Conservation (phyloP, 2,329 filamentous ascomycete genomes). For the Herpotrichia juniperi region DNA sequence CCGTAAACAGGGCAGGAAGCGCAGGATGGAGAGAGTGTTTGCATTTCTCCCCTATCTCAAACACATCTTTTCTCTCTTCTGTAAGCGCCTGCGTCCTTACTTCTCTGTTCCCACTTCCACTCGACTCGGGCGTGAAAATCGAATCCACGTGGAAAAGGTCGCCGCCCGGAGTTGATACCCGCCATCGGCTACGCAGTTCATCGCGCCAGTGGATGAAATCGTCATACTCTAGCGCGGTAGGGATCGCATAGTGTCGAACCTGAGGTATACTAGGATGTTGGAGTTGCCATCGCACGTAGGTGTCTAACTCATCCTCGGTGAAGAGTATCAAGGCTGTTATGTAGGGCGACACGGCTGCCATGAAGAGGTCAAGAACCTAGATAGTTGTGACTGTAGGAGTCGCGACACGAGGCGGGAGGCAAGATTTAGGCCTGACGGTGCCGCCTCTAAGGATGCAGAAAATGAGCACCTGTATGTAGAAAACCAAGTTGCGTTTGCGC, state of each 20-base stretch:
- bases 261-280: neutral
- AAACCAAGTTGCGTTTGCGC: too few relatives aligned
- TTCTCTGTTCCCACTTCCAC: neutral
- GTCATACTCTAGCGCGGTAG: slow-evolving; percentile 14
- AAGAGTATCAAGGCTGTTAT: slow-evolving; percentile 1
- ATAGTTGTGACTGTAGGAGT: too few relatives aligned
- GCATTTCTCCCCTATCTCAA: neutral
- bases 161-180: neutral
- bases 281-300: slow-evolving; percentile 5
- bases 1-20: slow-evolving; percentile 1
- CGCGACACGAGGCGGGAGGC: too few relatives aligned
- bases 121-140: neutral
- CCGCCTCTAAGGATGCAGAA: too few relatives aligned
- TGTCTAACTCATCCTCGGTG: neutral
- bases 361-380: too few relatives aligned
- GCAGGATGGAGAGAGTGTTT: slow-evolving; percentile 10
- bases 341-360: too few relatives aligned
- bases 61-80: too few relatives aligned
- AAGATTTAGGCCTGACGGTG: too few relatives aligned
- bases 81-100: too few relatives aligned
- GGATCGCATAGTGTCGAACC: neutral
- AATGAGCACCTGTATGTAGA: too few relatives aligned
- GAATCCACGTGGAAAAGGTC: neutral
- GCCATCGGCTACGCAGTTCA: neutral
- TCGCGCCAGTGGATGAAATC: slow-evolving; percentile 10